These are phyloP conservation scores for Sarocladium brachiariae DNA, from an alignment of 2,329 filamentous ascomycete species.

Conservation along the genomic window DNA sequence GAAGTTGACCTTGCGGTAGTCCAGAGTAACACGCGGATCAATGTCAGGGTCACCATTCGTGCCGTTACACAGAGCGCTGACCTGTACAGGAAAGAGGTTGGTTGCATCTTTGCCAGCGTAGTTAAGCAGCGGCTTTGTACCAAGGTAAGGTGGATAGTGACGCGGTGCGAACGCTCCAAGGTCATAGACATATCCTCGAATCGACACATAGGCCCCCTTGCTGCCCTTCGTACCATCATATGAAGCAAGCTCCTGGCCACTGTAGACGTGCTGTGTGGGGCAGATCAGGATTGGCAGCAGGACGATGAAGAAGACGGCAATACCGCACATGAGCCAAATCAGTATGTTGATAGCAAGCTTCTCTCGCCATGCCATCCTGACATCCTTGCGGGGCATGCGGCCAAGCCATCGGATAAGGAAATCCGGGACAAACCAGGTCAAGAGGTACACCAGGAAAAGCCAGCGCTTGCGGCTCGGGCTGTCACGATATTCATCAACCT, in stretches of 20 bases:
- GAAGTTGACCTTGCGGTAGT: conserved; percentile 74
- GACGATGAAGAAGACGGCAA: conserved; percentile 84
- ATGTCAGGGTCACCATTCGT: conserved; percentile 48
- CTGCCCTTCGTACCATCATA: conserved; percentile 65
- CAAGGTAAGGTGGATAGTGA: conserved; percentile 62
- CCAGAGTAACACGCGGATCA: conserved; percentile 69
- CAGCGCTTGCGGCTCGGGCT: conserved; percentile 82
- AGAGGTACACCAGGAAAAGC: conserved; percentile 72
- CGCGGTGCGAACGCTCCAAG: conserved; percentile 63
- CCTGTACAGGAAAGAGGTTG: conserved; percentile 84
- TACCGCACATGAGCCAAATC: conserved; percentile 80
- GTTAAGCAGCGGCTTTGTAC: conserved; percentile 57
- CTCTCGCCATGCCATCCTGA: conserved; percentile 90
- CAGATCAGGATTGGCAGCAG: conserved; percentile 83
- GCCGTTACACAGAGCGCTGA: conserved; percentile 84
- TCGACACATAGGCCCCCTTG: conserved; percentile 61
- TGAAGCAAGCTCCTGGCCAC: conserved; percentile 63
- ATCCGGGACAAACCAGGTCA: conserved; percentile 87
- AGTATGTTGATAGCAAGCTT: conserved; percentile 97
- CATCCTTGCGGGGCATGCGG: conserved; percentile 84
- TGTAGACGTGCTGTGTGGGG: conserved; percentile 84
- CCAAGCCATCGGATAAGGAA: conserved; percentile 71
- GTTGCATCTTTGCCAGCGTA: conserved; percentile 90
- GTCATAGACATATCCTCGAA: conserved; percentile 87
- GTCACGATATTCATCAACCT: conserved; percentile 77